These are phyloP conservation scores for Hygrophorus pudorinus DNA, from an alignment of 768 basidiomycete species.

Conservation along the genomic window DNA sequence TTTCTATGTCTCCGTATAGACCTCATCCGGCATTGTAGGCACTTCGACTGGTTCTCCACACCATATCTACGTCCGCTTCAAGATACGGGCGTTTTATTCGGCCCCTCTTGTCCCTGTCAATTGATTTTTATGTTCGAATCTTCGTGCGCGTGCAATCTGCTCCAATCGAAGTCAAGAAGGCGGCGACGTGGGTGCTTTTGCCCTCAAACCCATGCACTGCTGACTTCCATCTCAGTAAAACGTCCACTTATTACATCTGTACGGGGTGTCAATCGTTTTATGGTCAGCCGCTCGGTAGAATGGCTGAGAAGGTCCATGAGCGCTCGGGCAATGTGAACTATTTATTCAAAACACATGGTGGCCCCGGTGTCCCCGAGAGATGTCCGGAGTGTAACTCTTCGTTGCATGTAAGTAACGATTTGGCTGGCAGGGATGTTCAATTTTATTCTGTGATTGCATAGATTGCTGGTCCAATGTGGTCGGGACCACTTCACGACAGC, in stretches of 20 bases:
- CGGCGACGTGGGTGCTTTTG: conserved; percentile 48
- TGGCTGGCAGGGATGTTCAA: background rate
- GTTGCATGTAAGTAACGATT: conserved; percentile 52
- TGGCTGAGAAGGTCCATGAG: conserved; percentile 51
- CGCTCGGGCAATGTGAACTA: conserved; percentile 47
- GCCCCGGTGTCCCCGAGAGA: conserved; percentile 52
- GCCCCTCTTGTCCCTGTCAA: conserved; percentile 83
- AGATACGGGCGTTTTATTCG: conserved; percentile 89
- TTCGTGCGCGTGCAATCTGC: conserved; percentile 73
- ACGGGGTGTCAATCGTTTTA: conserved; percentile 72
- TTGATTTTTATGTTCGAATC: conserved; percentile 94
- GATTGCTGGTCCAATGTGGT: conserved; percentile 97
- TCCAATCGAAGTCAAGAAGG: conserved; percentile 77
- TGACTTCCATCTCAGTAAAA: conserved; percentile 49
- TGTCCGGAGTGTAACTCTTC: conserved; percentile 78
- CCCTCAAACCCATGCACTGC: background rate
- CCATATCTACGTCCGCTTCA: conserved; percentile 77
- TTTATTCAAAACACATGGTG: conserved; percentile 62
- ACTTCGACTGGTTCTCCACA: conserved; percentile 82
- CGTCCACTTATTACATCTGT: conserved; percentile 79
- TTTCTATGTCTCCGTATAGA: conserved; percentile 3
- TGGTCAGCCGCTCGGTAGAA: conserved; percentile 76
- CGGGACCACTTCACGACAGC: conserved; percentile 71
- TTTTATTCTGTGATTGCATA: conserved; percentile 18
- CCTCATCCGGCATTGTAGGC: conserved; percentile 37